Evolutionary conservation across 805 yeast species (phyloP).

Genomic region (Saccharomycopsis sp.): DNA sequence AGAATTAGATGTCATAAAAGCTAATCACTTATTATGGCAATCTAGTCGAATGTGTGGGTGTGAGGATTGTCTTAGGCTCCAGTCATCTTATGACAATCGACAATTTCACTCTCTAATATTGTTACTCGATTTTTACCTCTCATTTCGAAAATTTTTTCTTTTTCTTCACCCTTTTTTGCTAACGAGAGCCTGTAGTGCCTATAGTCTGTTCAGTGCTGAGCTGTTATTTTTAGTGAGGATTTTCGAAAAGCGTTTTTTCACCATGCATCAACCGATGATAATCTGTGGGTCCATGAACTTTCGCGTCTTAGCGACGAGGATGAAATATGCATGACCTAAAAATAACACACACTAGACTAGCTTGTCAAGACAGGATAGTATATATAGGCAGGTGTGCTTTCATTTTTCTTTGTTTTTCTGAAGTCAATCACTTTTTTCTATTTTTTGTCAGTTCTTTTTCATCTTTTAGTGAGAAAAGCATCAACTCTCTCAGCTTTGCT

Average conservation of each 20-base stretch:
- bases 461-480: too few relatives aligned
- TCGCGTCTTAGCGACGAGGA: not conserved
- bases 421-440: not conserved
- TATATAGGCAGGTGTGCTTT: not conserved
- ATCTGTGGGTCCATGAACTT: not conserved
- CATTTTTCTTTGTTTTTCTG: not conserved
- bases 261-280: not conserved
- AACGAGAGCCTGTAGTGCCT: not conserved
- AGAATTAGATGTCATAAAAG: too few relatives aligned
- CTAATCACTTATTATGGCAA: too few relatives aligned
- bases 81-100: not conserved
- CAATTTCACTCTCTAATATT: not conserved
- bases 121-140: not conserved
- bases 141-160: not conserved
- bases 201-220: not conserved
- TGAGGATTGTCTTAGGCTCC: too few relatives aligned
- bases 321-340: not conserved
- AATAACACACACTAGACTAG: not conserved
- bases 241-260: not conserved
- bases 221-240: not conserved
- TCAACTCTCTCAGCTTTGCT: too few relatives aligned
- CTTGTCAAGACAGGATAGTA: not conserved
- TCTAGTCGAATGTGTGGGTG: too few relatives aligned
- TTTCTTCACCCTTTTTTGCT: not conserved
- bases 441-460: not conserved